Evolutionary conservation across 805 yeast species (phyloP), one percentile per base, ranked within the genome.

Genomic region (Pichia nanzhaoensis): DNA sequence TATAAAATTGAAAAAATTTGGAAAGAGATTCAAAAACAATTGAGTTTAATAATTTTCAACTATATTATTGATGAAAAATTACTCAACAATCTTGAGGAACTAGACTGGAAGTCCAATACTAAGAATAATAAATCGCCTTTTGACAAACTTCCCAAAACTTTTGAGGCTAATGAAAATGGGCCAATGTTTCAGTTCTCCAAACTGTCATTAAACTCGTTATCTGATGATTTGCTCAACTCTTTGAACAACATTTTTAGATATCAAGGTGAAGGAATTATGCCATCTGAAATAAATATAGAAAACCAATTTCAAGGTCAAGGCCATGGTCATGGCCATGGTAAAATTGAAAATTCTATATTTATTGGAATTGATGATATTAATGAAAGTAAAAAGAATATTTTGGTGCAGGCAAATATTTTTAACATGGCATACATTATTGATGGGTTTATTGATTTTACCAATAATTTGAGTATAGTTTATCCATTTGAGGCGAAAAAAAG

Each of bases 381-480:
- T 18, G 72, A 71, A 48, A 69, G 78, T 19, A 73, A 75, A 52
- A 81, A 82, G 43, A 80, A 82, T 49, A 72, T 80, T 3, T 63
- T 87, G 33, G 84, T 85, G 2, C 78, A 80, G 0, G 79, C 87
- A 2, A 80, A 79, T 55, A 73, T 88, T 14, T 80, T 84, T 63
- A 87, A 89, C 55, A 86, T 90, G 82, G 74, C 90, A 51, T 73
- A 84, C 5, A 74, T 89, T 14, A 63, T 87, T 40, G 95, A 84
- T 46, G 81, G 85, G 33, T 78, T 87, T 33, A 69, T 87, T 39
- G 65, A 79, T 12, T 87, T 86, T 56, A 68, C 79, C 21, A 80
- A 84, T 37, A 80, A 85, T 1, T 66, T 84, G 1, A 65, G 70
- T 10, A 54, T 70, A 2, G 55, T 72, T 4, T 60, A 74, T 10